Conservation (phyloP, 2,329 filamentous ascomycete genomes). For the Colletotrichum sp. region DNA sequence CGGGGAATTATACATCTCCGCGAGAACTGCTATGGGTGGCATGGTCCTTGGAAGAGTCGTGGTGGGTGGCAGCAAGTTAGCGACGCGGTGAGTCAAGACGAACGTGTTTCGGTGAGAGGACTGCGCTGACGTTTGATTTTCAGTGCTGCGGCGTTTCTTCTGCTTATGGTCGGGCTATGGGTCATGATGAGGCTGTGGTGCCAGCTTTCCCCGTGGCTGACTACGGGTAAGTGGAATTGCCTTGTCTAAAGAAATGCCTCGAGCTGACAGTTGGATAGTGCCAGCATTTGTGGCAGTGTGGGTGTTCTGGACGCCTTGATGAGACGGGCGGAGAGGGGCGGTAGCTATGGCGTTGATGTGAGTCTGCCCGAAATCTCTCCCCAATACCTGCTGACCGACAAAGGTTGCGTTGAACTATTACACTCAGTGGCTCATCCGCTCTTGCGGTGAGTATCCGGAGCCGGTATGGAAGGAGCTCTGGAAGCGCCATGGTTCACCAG, state of each 20-base stretch:
- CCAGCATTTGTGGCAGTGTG: slow-evolving; percentile 43
- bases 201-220: slow-evolving; percentile 36
- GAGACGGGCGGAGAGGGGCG: slow-evolving; percentile 36
- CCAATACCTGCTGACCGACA: slow-evolving; percentile 3
- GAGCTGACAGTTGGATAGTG: slow-evolving; percentile 28
- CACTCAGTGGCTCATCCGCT: slow-evolving; percentile 44
- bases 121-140: neutral
- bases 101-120: fast-evolving
- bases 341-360: slow-evolving; percentile 13
- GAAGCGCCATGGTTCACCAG: slow-evolving; percentile 49
- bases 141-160: slow-evolving; percentile 47
- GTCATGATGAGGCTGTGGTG: slow-evolving; percentile 29
- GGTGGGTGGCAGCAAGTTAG: slow-evolving; percentile 60
- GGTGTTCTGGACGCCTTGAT: slow-evolving; percentile 47
- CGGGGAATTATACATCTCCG: slow-evolving; percentile 46
- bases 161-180: slow-evolving; percentile 49
- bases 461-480: slow-evolving; percentile 39
- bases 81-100: slow-evolving; percentile 39
- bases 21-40: slow-evolving; percentile 60
- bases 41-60: slow-evolving; percentile 49
- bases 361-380: slow-evolving; percentile 23
- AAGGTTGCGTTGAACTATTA: slow-evolving; percentile 44
- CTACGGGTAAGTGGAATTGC: slow-evolving; percentile 24
- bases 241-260: neutral
- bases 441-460: slow-evolving; percentile 41